Evolutionary conservation across 23 red algal species (phyloP).

Genomic region (Agarophyton chilense): DNA sequence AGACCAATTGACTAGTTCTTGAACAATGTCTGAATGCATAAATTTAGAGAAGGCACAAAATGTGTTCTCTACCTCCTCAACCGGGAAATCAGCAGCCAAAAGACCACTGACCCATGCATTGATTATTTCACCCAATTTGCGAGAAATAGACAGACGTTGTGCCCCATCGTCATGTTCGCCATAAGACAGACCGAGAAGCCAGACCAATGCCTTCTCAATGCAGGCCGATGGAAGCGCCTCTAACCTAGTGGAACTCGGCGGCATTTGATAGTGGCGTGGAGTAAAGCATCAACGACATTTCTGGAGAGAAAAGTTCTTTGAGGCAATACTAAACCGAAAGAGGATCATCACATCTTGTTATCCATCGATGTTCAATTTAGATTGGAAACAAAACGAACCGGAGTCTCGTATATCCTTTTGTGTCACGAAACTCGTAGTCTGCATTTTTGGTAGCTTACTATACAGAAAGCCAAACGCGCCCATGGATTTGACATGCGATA

Average conservation of each 20-base stretch:
- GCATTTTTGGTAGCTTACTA: too few relatives aligned
- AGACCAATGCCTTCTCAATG: conserved; percentile 2
- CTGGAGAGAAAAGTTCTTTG: too few relatives aligned
- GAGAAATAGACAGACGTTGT: not conserved
- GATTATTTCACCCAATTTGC: conserved; percentile 4
- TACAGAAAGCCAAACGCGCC: too few relatives aligned
- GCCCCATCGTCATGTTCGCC: conserved; percentile 32
- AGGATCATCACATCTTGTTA: too few relatives aligned
- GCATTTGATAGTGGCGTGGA: not conserved
- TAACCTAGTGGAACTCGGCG: not conserved
- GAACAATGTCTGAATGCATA: not conserved
- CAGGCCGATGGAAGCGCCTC: not conserved
- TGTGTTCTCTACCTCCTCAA: not conserved
- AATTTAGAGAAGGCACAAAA: conserved; percentile 14
- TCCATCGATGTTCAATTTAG: too few relatives aligned
- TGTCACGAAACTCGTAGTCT: too few relatives aligned
- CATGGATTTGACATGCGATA: too few relatives aligned
- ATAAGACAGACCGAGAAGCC: conserved; percentile 15
- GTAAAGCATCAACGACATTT: not conserved
- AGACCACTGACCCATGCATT: conserved; percentile 12
- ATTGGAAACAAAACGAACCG: too few relatives aligned
- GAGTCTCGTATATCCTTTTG: too few relatives aligned
- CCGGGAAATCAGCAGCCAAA: conserved; percentile 5
- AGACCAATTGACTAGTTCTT: conserved; percentile 3
- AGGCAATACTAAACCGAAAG: too few relatives aligned